Base-by-base conservation (phyloP, 306 rosid species). In the Styphnolobium japonicum region DNA sequence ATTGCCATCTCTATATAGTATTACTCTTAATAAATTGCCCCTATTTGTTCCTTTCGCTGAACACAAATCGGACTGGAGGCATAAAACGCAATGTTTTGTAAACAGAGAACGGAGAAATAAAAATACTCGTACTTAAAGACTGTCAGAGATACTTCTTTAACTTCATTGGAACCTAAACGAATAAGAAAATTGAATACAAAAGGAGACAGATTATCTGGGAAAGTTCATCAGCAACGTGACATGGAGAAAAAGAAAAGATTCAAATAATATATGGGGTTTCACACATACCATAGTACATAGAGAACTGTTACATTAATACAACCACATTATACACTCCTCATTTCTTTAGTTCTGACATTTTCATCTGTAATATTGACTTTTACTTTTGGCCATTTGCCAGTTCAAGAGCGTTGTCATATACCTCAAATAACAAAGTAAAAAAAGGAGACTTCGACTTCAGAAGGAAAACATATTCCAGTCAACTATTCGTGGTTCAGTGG, bases 271-370 rank as follows among this genome's bases (percentile, higher is more conserved):
- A 48, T 21, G 53, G 25, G 6, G 7, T 27, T 63, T 63, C 80
- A 63, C 64, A 34, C 40, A 76, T 33, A 63, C 34, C 62, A 46
- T 19, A 61, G 71, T 42, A 27, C 40, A 33, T 63, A 14, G 80
- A 8, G 1, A 33, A 48, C 18, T 33, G 71, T 27, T 57, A 42
- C n/a, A 51, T 25, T 75, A 3, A 29, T 27, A 58, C 43, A 9
- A 36, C 25, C 15, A 63, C n/a, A 16, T 14, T 3, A 18, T 18
- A 61, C 45, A 6, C 22, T 33, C 19, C 22, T 18, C 46, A 11
- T 52, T 62, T 76, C 51, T 37, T 49, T 76, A 76, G 4, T 31
- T 31, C 73, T 63, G 80, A 62, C 73, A 63, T 63, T 76, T 61
- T 49, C 39, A 25, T 21, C 39, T 48, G 63, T 34, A 33, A 46